Percentiles rank a stretch among this genome's conserved stretches.
Conservation (phyloP, 2,329 filamentous ascomycete genomes). For the Dothistroma pini region DNA sequence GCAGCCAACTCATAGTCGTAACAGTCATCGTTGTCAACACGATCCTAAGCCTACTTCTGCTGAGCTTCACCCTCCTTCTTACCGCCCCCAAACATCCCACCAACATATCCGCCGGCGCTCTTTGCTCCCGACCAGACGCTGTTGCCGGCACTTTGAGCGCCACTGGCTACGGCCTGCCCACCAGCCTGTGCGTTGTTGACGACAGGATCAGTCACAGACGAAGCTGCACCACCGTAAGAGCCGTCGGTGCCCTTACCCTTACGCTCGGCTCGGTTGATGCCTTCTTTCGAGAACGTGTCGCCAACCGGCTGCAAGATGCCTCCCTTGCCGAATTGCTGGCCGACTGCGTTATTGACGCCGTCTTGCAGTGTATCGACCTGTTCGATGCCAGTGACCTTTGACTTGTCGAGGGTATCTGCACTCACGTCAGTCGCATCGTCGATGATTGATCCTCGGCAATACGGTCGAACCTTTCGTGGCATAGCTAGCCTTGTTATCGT, state of each 20-base stretch:
- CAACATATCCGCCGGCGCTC: constrained; percentile 34
- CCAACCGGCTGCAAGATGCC: constrained; percentile 63
- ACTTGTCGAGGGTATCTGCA: constrained; percentile 62
- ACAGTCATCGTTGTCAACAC: background rate
- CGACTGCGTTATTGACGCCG: constrained; percentile 59
- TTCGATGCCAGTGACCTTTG: constrained; percentile 64
- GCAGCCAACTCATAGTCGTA: background rate
- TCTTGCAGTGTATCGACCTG: constrained; percentile 68
- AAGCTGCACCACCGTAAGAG: constrained; percentile 41
- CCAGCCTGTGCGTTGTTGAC: constrained; percentile 30
- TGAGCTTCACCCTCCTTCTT: constrained; percentile 27
- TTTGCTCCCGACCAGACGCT: constrained; percentile 30
- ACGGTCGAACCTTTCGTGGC: constrained; percentile 57
- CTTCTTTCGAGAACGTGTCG: constrained; percentile 60
- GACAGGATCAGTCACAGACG: constrained; percentile 35
- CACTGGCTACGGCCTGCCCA: constrained; percentile 26
- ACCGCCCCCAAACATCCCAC: constrained; percentile 33
- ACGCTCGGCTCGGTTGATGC: constrained; percentile 62
- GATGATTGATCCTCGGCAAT: constrained; percentile 1
- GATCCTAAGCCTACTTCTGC: constrained; percentile 8
- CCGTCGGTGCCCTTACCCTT: constrained; percentile 61
- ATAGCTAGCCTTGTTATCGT: constrained; percentile 73
- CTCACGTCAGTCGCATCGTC: background rate
- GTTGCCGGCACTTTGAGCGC: constrained; percentile 27
- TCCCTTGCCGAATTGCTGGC: constrained; percentile 64